Percentiles rank a stretch among this genome's conserved stretches.
These are phyloP conservation scores for Cucurbitaria berberidis DNA, from an alignment of 2,329 filamentous ascomycete species.

Conservation along the genomic window DNA sequence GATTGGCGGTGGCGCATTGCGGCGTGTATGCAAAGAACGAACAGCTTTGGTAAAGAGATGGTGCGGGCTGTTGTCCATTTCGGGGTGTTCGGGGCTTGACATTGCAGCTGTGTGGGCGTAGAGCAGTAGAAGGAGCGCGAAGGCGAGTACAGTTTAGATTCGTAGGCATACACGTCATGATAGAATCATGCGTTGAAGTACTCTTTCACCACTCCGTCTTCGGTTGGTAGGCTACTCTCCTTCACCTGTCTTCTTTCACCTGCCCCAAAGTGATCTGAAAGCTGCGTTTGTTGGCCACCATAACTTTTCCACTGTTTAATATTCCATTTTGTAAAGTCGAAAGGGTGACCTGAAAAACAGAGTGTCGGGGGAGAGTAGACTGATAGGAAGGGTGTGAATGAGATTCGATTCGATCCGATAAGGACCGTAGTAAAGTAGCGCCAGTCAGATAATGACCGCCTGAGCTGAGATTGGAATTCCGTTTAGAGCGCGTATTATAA, in stretches of 20 bases:
- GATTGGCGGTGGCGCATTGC: slow-evolving; percentile 3
- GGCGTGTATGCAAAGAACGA: slow-evolving; percentile 4
- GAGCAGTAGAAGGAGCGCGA: background rate
- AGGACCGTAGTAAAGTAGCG: too few species aligned
- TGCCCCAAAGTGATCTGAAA: background rate
- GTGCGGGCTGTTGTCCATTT: background rate
- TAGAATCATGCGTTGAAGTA: background rate
- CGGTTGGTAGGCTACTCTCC: background rate
- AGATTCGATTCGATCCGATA: too few species aligned
- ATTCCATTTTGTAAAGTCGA: too few species aligned
- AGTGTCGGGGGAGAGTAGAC: too few species aligned
- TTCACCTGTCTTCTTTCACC: background rate
- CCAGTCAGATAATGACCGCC: too few species aligned
- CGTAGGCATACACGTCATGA: background rate
- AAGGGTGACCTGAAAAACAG: too few species aligned
- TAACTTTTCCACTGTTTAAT: too few species aligned
- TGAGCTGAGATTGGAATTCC: too few species aligned
- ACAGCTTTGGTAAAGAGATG: slow-evolving; percentile 7
- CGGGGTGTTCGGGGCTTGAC: background rate
- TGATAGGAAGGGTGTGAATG: too few species aligned
- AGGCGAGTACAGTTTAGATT: background rate
- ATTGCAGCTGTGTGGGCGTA: background rate
- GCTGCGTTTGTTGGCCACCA: too few species aligned
- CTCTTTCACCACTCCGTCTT: background rate
- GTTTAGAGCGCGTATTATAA: too few species aligned